Percentiles rank a stretch among this genome's conserved stretches.
Evolutionary conservation across 1,284 basidiomycete species (phyloP).

Genomic region (Irpex rosettiformis): DNA sequence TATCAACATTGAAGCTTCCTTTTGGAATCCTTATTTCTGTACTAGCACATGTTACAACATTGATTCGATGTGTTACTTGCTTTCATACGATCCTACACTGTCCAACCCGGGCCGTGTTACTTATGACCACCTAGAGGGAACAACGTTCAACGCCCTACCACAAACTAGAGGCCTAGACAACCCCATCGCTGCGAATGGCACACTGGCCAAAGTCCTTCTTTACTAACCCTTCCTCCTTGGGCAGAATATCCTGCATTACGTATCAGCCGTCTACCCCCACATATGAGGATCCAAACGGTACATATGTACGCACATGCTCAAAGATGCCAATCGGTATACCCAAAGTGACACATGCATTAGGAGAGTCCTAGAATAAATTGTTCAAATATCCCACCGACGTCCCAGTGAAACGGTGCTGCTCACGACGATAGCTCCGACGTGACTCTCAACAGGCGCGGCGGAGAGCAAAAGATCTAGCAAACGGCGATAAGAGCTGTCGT

Average conservation of each 20-base stretch:
- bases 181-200: constrained; percentile 63
- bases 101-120: not conserved
- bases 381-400: not conserved
- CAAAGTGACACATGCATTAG: constrained; percentile 75
- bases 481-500: not conserved
- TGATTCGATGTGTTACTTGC: not conserved
- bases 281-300: not conserved
- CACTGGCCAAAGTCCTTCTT: constrained; percentile 61
- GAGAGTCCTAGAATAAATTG: constrained; percentile 49
- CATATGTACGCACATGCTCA: constrained; percentile 45
- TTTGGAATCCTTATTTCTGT: not conserved
- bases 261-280: not conserved
- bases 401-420: constrained; percentile 20
- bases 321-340: constrained; percentile 72
- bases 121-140: not conserved
- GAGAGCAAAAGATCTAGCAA: constrained; percentile 62
- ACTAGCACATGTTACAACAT: not conserved
- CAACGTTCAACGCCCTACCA: not conserved
- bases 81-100: not conserved
- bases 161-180: constrained; percentile 37
- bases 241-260: constrained; percentile 54
- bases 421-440: constrained; percentile 72
- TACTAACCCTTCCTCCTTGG: constrained; percentile 54
- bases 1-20: not conserved
- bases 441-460: constrained; percentile 74